Conservation (phyloP, 2,329 filamentous ascomycete species). For the Fusarium siculi region DNA sequence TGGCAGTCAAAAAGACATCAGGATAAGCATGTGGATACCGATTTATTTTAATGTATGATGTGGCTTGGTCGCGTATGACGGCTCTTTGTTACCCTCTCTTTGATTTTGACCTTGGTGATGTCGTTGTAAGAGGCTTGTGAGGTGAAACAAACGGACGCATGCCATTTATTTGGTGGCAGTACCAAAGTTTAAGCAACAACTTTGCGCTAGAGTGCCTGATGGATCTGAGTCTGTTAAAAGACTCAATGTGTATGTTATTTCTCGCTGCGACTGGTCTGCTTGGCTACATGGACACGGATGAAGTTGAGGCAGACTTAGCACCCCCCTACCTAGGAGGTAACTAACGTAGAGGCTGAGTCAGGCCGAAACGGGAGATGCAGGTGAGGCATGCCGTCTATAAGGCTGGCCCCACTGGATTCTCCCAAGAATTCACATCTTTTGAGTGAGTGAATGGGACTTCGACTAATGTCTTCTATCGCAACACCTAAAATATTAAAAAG, state of each 20-base stretch:
- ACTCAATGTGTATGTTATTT: background rate
- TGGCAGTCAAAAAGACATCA: slow-evolving; percentile 3
- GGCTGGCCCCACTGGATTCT: slow-evolving; percentile 5
- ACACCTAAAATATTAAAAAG: background rate
- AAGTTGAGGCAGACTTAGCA: background rate
- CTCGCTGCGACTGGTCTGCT: background rate
- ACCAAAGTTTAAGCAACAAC: background rate
- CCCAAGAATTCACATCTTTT: background rate
- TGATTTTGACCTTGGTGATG: background rate
- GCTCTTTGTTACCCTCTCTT: slow-evolving; percentile 10
- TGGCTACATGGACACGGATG: background rate
- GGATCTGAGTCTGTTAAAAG: background rate
- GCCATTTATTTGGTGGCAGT: background rate
- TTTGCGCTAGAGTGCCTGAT: background rate
- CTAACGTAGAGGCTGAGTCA: slow-evolving; percentile 38
- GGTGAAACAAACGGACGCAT: background rate
- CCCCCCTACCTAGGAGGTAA: background rate
- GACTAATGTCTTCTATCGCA: slow-evolving; percentile 10
- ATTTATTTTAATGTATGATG: slow-evolving; percentile 44
- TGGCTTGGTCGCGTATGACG: slow-evolving; percentile 29
- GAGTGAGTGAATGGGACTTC: background rate
- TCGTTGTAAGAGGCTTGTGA: background rate
- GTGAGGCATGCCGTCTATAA: background rate
- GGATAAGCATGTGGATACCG: slow-evolving; percentile 39
- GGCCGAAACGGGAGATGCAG: slow-evolving; percentile 25